Base-by-base conservation (phyloP, 106 monocot species). In the Xerophyta viscosa region DNA sequence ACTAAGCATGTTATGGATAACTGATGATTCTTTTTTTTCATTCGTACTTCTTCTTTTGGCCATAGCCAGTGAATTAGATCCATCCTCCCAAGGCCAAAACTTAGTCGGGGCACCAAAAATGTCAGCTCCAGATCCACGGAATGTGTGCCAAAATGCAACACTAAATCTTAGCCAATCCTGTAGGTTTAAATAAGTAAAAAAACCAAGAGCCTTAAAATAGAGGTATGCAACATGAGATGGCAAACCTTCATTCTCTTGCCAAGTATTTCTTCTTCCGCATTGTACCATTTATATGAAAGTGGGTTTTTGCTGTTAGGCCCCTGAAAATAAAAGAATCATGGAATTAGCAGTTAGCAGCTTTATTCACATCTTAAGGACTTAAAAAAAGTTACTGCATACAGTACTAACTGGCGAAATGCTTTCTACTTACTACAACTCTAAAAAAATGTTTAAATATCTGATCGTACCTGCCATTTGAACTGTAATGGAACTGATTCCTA, bases 211-310 rank as follows among this genome's bases (percentile, higher is more conserved):
- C 7, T 33, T 6, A 33, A 33, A 33, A 11, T 5, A 33, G 5
- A 5, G 5, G 11, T 33, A 33, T 6, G 33, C 5, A 17, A 14
- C 6, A 44, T 9, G 15, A 14, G n/a, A 17, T 44, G 15, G 15
- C n/a, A 4, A 14, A 89, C 96, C 88, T 96, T 96, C 96, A 96
- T 96, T 66, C 84, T 96, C 85, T 85, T 88, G 46, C 96, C 96
- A 42, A 96, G 88, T 65, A 96, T 82, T 57, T 75, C 79, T 66
- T 96, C 96, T 43, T 96, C 82, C 0, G 81, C 85, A 67, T 89
- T 82, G 50, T 96, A 96, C 84, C 85, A 96, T 73, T 85, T 96
- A 43, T 64, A 96, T 31, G 96, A 81, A 65, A 96, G 78, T 43
- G 88, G 96, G 63, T 96, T 89, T 63, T 77, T 96, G 76, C 88